Base-by-base conservation (phyloP, 2,329 filamentous ascomycete genomes). In the Macrophomina pseudophaseolina region DNA sequence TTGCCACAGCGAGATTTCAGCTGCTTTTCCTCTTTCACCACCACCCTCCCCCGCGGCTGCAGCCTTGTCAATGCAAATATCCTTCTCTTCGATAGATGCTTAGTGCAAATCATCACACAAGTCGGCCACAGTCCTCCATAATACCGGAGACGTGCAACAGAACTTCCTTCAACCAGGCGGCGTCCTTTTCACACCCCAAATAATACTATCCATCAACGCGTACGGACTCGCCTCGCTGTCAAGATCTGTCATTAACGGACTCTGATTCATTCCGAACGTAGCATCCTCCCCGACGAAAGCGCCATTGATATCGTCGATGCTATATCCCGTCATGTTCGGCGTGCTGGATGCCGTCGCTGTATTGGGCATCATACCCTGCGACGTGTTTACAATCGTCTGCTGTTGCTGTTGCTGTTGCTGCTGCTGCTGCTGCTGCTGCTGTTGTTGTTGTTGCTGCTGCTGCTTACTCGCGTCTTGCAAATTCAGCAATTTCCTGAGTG, bases 171-270 rank as follows among this genome's bases (percentile, higher is more conserved):
- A 66, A 30, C 65, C 65, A 14, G 65, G 65, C 8, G 66, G 66
- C 9, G 66, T 58, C 30, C 49, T 60, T 48, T 64, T 65, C n/a
- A 63, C 62, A n/a, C 79, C 79, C 79, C 80, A 81, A 11, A 84
- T 75, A 58, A 84, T 84, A 5, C 77, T 80, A 68, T 84, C 82
- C 75, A 83, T 78, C 4, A 83, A 76, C 18, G 81, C 80, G 71
- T 84, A 83, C 7, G 82, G 82, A 30, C 77, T 80, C 8, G 78
- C 75, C 51, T 83, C 81, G 38, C 81, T 70, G 65, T 80, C 78
- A 67, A 77, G 53, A 23, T 66, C 65, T 11, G 72, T 76, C 58
- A 79, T 60, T 11, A 79, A 64, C n/a, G 79, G 78, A 16, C 73
- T 75, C 54, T 78, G 74, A 14, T 70, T 73, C 53, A 78, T 69